Conservation (phyloP, 176 grass and related monocot genomes). For the Paspalum vaginatum region DNA sequence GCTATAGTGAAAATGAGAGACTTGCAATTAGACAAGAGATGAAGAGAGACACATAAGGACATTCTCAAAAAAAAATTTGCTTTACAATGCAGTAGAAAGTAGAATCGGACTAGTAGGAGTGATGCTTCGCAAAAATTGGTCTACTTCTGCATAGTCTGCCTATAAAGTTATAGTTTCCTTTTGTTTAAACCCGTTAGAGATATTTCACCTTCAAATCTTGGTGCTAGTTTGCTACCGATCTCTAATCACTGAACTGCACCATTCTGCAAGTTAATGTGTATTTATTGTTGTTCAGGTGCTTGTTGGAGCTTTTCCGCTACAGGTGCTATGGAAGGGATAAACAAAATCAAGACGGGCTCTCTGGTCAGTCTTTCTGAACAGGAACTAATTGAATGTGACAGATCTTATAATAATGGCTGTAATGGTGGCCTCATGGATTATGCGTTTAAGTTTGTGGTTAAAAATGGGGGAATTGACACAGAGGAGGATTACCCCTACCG, state of each 20-base stretch:
- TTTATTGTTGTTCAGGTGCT: conserved; percentile 62
- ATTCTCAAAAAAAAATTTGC: not conserved
- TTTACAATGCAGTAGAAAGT: not conserved
- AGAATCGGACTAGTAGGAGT: not conserved
- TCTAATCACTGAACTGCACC: not conserved
- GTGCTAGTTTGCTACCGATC: not conserved
- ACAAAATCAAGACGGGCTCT: conserved; percentile 79
- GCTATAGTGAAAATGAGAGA: not conserved
- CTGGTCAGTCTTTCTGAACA: conserved; percentile 92
- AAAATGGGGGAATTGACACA: conserved; percentile 89
- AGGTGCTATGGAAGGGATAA: conserved; percentile 97
- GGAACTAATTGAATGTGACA: conserved; percentile 86
- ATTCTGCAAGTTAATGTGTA: not conserved
- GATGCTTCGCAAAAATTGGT: not conserved
- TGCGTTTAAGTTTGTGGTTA: conserved; percentile 76
- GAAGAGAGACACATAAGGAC: not conserved
- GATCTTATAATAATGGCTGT: conserved; percentile 79
- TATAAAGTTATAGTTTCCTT: not conserved
- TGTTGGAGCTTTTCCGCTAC: conserved; percentile 97
- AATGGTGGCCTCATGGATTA: conserved; percentile 92
- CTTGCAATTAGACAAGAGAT: not conserved
- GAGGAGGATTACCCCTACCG: conserved; percentile 88
- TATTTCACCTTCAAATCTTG: not conserved
- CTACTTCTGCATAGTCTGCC: not conserved
- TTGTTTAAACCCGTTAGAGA: not conserved